Evolutionary conservation across 805 yeast species (phyloP), one percentile per base, ranked within the genome.

Genomic region (Tetrapisispora fleetii): DNA sequence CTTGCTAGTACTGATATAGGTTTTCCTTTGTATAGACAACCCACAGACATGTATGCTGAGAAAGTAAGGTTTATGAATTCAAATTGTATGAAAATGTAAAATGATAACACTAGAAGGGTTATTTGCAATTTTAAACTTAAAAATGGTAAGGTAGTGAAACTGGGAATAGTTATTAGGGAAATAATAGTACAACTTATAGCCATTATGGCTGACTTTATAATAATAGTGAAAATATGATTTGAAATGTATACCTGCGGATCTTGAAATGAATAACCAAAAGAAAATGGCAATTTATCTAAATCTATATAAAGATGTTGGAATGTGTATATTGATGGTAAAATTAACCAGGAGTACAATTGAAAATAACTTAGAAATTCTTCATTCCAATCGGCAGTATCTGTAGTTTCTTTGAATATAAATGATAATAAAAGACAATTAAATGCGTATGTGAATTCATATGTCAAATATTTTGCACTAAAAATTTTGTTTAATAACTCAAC

Each of bases 21-120:
- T 49, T 76, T 77, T 18, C 77, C 79, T 43, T 82, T 80, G 55
- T 81, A 83, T 46, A 85, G 59, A 60, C 91, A 84, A 2, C 93
- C 91, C 53, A 83, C 74, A 14, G 83, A 74, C 48, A 85, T 74
- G 59, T 82, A 83, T 2, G 83, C 83, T 56, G 79, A 72, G 59
- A 76, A 84, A 0, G 80, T 65, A 48, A 77, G 73, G 58, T 81
- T 81, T 22, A 76, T 60, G 9, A 74, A 42, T 56, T 84, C 89
- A 78, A 84, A 78, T 11, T 60, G 50, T 62, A 55, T 36, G 71
- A 58, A 37, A 67, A 62, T 21, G 68, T 52, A n/a, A 71, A 55
- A 51, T 61, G 73, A 30, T 71, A 67, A 2, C 65, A 58, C 21
- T 59, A 58, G 4, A 65, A 58, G 18, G 70, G 57, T 50, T 60